phyloP scores from a whole-genome alignment of 176 grass and related monocot species.

The Eleusine indica region DNA sequence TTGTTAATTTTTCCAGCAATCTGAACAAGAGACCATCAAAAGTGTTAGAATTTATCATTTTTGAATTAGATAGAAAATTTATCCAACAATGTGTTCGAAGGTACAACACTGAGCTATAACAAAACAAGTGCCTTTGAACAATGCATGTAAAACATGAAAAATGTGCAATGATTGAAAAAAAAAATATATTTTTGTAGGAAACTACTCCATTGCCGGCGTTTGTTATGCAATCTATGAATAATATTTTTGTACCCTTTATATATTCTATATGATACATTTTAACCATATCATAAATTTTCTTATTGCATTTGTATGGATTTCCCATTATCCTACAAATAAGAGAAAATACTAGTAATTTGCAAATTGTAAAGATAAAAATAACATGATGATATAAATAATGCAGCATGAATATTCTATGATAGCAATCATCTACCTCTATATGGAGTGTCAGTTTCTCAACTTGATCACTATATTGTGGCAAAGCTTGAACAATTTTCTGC shows the following conservation, averaged over 20 bases:
- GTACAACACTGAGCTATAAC: background rate
- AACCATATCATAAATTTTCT: constrained; percentile 9
- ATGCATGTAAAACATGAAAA: constrained; percentile 17
- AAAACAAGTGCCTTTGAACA: constrained; percentile 13
- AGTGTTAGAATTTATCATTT: constrained; percentile 23
- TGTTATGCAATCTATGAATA: background rate
- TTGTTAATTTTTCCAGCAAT: constrained; percentile 96
- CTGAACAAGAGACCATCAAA: constrained; percentile 42
- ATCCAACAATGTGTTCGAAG: background rate
- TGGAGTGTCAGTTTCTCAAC: constrained; percentile 89
- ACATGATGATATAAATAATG: background rate
- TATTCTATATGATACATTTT: constrained; percentile 1
- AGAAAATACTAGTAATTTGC: constrained; percentile 8
- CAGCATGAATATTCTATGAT: constrained; percentile 19
- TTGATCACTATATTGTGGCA: constrained; percentile 95
- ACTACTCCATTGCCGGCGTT: background rate
- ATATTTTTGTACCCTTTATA: background rate
- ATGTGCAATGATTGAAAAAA: background rate
- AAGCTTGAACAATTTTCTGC: constrained; percentile 93
- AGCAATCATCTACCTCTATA: constrained; percentile 72
- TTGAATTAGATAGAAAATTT: background rate
- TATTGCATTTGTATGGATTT: background rate
- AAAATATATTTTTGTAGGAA: too few relatives aligned
- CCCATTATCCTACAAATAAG: background rate
- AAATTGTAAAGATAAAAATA: constrained; percentile 15